phyloP scores from a whole-genome alignment of 2,329 filamentous ascomycete species.

The Hymenoscyphus infarciens region DNA sequence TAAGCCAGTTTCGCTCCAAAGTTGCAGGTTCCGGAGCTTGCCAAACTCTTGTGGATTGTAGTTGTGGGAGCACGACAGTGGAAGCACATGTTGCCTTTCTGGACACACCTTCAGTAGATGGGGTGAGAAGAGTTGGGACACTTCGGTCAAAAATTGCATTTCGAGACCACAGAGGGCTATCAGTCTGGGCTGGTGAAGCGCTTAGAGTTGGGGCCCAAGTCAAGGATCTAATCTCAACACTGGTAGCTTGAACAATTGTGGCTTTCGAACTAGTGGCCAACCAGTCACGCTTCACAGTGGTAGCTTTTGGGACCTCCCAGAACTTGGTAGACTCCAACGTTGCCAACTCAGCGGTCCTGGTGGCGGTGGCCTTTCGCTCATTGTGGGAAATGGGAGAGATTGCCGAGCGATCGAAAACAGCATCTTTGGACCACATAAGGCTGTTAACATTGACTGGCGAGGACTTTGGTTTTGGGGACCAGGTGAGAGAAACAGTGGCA shows the following conservation, averaged over 20 bases:
- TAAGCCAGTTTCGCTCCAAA: not conserved
- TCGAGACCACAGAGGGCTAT: slow-evolving; percentile 7
- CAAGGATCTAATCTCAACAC: not conserved
- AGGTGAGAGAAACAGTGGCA: not conserved
- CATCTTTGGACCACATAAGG: slow-evolving; percentile 15
- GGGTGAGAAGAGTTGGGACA: not conserved
- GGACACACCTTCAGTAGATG: not conserved
- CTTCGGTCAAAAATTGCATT: not conserved
- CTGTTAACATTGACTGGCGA: not conserved
- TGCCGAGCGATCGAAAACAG: not conserved
- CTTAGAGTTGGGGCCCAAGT: slow-evolving; percentile 1
- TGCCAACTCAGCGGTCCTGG: slow-evolving; percentile 11
- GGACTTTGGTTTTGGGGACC: not conserved
- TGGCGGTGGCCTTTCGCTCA: slow-evolving; percentile 13
- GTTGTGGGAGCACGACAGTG: not conserved
- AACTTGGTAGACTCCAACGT: slow-evolving; percentile 11
- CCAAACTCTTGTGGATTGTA: slow-evolving; percentile 4
- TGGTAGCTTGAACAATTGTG: not conserved
- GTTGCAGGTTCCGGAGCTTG: not conserved
- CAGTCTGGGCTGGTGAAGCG: not conserved
- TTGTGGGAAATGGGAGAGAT: not conserved
- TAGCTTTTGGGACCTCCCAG: slow-evolving; percentile 10
- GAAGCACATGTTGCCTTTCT: not conserved
- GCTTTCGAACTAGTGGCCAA: not conserved
- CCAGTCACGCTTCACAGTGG: slow-evolving; percentile 11